Evolutionary conservation across 345 rosid genomes (phyloP), one percentile per base, ranked within the genome.

Genomic region (Orychophragmus violaceus): DNA sequence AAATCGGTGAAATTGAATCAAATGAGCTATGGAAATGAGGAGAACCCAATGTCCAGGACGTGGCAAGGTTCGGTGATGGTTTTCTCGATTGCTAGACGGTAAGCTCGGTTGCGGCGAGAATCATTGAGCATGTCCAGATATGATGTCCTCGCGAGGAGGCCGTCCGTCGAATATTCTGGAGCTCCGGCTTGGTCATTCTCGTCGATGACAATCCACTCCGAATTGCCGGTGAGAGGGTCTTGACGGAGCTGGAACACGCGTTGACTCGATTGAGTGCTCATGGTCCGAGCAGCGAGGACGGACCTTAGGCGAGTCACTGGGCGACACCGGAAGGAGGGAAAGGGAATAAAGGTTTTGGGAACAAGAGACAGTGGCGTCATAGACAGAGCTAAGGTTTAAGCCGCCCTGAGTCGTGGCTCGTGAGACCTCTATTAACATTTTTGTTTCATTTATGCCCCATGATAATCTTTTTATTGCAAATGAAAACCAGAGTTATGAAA

Each of bases 11-110:
- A 49, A 21, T 1, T 16, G 42, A 24, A 55, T 11, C 3, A 27
- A 69, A 25, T 1, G 37, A 48, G 62, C 30, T 10, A 56, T 6
- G 33, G 56, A 58, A 25, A 36, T 49, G 63, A 70, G n/a, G 63
- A 72, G 19, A 74, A 93, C 97, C 98, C 97, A 17, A 90, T 88
- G 70, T 94, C 99, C 29, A 90, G 89, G 30, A 90, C 97, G 69
- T 83, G 95, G 75, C 90, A 85, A 44, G 97, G 92, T 65, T 81
- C 33, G 3, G 87, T 78, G 5, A 93, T 53, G 51, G 76, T 76
- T 66, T 70, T 76, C 32, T 76, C 79, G 12, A 76, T 76, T 3
- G 79, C 79, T 0, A 76, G 50, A 64, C 75, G 79, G 56, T 52
- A 76, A 59, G 76, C 76, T 59, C 69, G 11, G 60, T 76, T 76